phyloP scores from a whole-genome alignment of 2,329 filamentous ascomycete genomes.

The Aureobasidium sp. region DNA sequence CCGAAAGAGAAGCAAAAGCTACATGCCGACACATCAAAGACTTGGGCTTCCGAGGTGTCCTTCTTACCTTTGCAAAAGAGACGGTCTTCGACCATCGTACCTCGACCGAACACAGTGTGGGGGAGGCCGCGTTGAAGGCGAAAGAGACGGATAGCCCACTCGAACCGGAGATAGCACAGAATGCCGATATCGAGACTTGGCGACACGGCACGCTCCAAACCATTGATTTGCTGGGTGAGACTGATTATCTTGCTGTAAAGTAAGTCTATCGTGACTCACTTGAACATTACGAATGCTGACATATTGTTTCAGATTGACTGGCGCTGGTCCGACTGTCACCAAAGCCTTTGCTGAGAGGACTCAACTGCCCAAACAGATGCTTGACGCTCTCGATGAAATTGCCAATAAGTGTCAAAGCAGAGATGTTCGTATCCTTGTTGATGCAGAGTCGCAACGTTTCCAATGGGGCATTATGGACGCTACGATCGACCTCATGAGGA shows the following conservation, averaged over 20 bases:
- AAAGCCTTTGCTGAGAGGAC: constrained; percentile 30
- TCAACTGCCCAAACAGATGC: constrained; percentile 22
- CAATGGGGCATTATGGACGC: constrained; percentile 47
- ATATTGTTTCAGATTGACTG: constrained; percentile 35
- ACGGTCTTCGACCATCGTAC: constrained; percentile 16
- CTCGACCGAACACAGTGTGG: constrained; percentile 24
- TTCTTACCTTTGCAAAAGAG: constrained; percentile 49
- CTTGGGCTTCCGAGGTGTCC: constrained; percentile 45
- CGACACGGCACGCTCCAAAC: constrained; percentile 47
- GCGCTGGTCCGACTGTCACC: constrained; percentile 40
- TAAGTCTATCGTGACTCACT: constrained; percentile 23
- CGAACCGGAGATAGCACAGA: constrained; percentile 12
- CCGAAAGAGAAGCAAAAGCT: constrained; percentile 42
- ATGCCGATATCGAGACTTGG: constrained; percentile 40
- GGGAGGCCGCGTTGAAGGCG: background rate
- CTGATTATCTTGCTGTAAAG: constrained; percentile 48
- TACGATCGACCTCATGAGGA: constrained; percentile 48
- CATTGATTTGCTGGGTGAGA: constrained; percentile 44
- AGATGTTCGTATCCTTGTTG: constrained; percentile 43
- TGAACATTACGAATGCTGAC: background rate
- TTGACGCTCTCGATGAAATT: constrained; percentile 31
- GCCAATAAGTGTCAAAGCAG: constrained; percentile 31
- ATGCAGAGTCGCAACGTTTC: constrained; percentile 48
- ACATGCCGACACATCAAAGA: background rate
- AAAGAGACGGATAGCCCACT: background rate